Evolutionary conservation across 2,329 filamentous ascomycete genomes (phyloP).

Genomic region (Aspergillus persii): DNA sequence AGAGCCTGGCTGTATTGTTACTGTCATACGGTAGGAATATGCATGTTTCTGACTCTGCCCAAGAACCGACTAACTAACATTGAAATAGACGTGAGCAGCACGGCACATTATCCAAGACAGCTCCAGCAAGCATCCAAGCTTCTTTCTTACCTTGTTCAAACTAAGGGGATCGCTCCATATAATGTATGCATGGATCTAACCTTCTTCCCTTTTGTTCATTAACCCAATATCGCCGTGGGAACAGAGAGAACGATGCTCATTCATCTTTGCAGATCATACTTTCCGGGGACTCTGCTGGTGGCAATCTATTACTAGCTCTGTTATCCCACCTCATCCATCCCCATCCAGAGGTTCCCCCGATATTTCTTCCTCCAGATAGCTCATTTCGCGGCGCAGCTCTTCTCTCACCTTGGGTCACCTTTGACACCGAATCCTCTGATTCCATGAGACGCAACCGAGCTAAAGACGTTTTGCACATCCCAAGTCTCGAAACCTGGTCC

Average conservation of each 20-base stretch:
- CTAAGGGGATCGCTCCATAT: background rate
- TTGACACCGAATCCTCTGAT: background rate
- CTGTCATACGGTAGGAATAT: slow-evolving; percentile 1
- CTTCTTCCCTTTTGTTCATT: background rate
- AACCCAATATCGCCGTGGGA: background rate
- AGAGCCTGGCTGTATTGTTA: slow-evolving; percentile 1
- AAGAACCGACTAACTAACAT: background rate
- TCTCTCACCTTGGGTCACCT: slow-evolving; percentile 7
- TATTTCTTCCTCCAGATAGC: background rate
- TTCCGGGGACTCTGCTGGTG: slow-evolving; percentile 6
- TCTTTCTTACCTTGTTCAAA: background rate
- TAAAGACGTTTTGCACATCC: background rate
- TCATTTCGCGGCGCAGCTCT: background rate
- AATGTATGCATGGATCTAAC: background rate
- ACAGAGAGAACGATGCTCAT: background rate
- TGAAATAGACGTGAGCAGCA: background rate
- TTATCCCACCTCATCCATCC: slow-evolving; percentile 7
- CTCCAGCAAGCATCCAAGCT: slow-evolving; percentile 3
- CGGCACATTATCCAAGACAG: slow-evolving; percentile 6
- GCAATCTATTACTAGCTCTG: slow-evolving; percentile 1
- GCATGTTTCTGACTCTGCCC: background rate
- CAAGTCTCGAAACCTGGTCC: background rate
- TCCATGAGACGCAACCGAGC: slow-evolving; percentile 1
- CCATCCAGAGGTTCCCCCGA: background rate
- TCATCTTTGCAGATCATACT: background rate